A percentile compares a stretch with the other conserved stretches of the same genome.
These are phyloP conservation scores for Penicillium sp. DNA, from an alignment of 2,329 filamentous ascomycete genomes.

Conservation along the genomic window DNA sequence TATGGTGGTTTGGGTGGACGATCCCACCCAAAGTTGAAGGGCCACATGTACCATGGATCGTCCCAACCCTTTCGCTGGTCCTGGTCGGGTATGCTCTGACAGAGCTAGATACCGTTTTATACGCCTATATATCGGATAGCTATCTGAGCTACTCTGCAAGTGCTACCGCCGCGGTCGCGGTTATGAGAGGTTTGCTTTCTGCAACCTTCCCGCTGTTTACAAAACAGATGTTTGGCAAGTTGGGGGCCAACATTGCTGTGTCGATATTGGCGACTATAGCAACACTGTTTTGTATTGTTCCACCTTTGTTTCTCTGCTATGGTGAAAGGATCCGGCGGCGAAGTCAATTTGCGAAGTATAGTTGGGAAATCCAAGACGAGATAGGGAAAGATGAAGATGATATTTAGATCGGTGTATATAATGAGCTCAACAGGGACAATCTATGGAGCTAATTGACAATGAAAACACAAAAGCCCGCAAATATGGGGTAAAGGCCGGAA, in stretches of 20 bases:
- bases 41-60: constrained; percentile 37
- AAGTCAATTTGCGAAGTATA: constrained; percentile 41
- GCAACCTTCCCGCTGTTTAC: constrained; percentile 45
- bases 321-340: constrained; percentile 36
- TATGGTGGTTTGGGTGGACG: constrained; percentile 53
- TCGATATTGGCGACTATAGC: constrained; percentile 44
- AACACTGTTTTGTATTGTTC: constrained; percentile 42
- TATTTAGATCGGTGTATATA: constrained; percentile 4
- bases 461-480: neutral
- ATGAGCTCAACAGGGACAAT: neutral
- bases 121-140: constrained; percentile 47
- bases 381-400: constrained; percentile 25
- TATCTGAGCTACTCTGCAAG: constrained; percentile 48
- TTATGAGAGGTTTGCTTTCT: constrained; percentile 41
- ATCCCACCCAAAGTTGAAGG: constrained; percentile 41
- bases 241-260: constrained; percentile 43
- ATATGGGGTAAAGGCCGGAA: neutral
- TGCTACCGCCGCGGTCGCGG: constrained; percentile 44
- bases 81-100: constrained; percentile 51
- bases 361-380: constrained; percentile 27
- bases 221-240: constrained; percentile 38
- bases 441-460: neutral
- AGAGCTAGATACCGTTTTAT: constrained; percentile 46
- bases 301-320: constrained; percentile 39
- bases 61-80: constrained; percentile 43